Conservation (phyloP, 2,329 filamentous ascomycete genomes). For the Torrubiella hemipterigena region DNA sequence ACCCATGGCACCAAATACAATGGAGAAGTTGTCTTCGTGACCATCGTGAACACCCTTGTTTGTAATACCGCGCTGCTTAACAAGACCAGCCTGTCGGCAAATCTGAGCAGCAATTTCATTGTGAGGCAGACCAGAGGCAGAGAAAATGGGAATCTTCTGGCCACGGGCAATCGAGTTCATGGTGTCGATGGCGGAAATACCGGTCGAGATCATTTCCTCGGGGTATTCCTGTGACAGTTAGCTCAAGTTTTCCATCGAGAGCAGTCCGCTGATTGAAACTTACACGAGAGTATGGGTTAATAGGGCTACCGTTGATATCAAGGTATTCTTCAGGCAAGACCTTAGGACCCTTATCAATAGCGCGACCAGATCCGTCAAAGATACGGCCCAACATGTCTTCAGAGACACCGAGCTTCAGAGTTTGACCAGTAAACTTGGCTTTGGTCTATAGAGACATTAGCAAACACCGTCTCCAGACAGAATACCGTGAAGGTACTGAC, state of each 20-base stretch:
- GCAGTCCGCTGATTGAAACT: slow-evolving; percentile 14
- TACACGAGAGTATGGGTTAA: slow-evolving; percentile 96
- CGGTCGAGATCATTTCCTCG: slow-evolving; percentile 99
- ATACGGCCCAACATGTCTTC: slow-evolving; percentile 99
- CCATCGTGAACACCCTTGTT: slow-evolving; percentile 94
- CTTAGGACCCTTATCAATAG: slow-evolving; percentile 98
- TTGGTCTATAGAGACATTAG: slow-evolving; percentile 53
- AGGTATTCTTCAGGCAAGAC: slow-evolving; percentile 96
- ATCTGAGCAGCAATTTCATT: slow-evolving; percentile 99
- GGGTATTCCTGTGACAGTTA: slow-evolving; percentile 65
- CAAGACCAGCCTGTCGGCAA: slow-evolving; percentile 90
- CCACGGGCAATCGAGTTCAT: slow-evolving; percentile 98
- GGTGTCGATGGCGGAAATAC: slow-evolving; percentile 97
- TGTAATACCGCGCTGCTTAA: slow-evolving; percentile 62
- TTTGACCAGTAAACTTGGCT: slow-evolving; percentile 95
- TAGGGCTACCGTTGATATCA: slow-evolving; percentile 97
- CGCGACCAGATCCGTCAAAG: slow-evolving; percentile 94
- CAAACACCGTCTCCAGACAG: background rate
- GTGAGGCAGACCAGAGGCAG: slow-evolving; percentile 91
- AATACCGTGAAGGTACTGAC: slow-evolving; percentile 29
- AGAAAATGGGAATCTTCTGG: slow-evolving; percentile 99
- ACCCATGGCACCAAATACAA: slow-evolving; percentile 99
- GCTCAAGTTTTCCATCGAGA: slow-evolving; percentile 2
- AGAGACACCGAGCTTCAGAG: slow-evolving; percentile 94
- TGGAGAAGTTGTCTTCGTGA: slow-evolving; percentile 98